Evolutionary conservation across 2,329 filamentous ascomycete genomes (phyloP).

Genomic region (Phaeoacremonium minimum): DNA sequence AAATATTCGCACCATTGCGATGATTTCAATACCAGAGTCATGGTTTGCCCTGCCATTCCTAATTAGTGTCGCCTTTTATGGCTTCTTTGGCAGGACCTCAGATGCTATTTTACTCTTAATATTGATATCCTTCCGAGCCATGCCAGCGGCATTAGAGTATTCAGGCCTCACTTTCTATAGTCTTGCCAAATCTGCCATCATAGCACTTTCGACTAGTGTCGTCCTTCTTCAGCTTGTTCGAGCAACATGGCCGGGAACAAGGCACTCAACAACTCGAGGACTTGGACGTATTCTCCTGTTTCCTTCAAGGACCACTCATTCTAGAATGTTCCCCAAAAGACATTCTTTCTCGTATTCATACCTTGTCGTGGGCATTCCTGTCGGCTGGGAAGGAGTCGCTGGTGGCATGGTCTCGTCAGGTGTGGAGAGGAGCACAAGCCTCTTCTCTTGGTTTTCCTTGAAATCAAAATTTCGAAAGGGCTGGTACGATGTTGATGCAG

Average conservation of each 20-base stretch:
- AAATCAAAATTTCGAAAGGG: conserved; percentile 14
- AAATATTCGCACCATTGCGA: too few species aligned
- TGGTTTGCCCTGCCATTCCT: too few species aligned
- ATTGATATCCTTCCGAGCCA: too few species aligned
- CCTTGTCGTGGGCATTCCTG: conserved; percentile 62
- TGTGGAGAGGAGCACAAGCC: conserved; percentile 10
- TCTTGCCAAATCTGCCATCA: too few species aligned
- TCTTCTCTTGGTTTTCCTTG: conserved; percentile 24
- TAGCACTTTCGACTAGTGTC: too few species aligned
- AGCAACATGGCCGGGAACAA: not conserved
- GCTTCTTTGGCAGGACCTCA: too few species aligned
- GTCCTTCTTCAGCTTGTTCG: conserved; percentile 6
- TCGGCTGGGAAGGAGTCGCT: conserved; percentile 54
- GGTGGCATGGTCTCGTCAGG: conserved; percentile 52
- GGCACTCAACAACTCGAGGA: too few species aligned
- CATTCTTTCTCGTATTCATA: conserved; percentile 70
- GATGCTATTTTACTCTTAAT: too few species aligned
- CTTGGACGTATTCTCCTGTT: conserved; percentile 61
- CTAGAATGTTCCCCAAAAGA: conserved; percentile 61
- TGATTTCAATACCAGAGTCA: too few species aligned
- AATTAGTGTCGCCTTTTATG: too few species aligned
- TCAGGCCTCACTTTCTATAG: too few species aligned
- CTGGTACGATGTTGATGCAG: conserved; percentile 58
- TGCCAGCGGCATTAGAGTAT: too few species aligned
- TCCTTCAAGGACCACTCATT: conserved; percentile 61